Percentiles rank a stretch among this genome's conserved stretches.
These are phyloP conservation scores for Colletotrichum horii DNA, from an alignment of 2,329 filamentous ascomycete genomes.

Conservation along the genomic window DNA sequence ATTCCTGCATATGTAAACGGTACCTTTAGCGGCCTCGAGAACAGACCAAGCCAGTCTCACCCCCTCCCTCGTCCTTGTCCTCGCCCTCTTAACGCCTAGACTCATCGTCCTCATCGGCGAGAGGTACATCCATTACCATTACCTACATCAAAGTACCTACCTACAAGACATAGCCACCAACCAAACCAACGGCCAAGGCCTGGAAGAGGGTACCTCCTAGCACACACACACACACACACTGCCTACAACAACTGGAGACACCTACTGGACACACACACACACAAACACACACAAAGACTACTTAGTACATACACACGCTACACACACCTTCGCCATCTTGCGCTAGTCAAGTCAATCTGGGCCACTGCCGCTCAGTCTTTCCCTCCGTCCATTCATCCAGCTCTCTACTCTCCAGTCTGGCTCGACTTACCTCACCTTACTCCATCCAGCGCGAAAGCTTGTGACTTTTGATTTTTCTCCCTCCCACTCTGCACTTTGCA, in stretches of 20 bases:
- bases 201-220: background rate
- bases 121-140: background rate
- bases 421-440: background rate
- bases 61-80: background rate
- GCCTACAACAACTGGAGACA: background rate
- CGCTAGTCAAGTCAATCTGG: slow-evolving; percentile 21
- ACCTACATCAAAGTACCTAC: background rate
- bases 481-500: background rate
- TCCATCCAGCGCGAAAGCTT: background rate
- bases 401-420: background rate
- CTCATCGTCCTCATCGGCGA: background rate
- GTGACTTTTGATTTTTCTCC: background rate
- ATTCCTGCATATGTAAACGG: slow-evolving; percentile 15
- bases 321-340: slow-evolving; percentile 6
- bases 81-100: too few species aligned
- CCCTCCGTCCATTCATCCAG: background rate
- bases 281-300: background rate
- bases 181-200: background rate
- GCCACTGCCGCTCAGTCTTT: background rate
- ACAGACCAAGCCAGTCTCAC: slow-evolving; percentile 6
- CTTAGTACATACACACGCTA: background rate
- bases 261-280: background rate
- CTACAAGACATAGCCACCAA: background rate
- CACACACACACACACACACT: background rate
- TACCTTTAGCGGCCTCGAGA: slow-evolving; percentile 8